Evolutionary conservation across 345 rosid species (phyloP).

Genomic region (Kernera saxatilis): DNA sequence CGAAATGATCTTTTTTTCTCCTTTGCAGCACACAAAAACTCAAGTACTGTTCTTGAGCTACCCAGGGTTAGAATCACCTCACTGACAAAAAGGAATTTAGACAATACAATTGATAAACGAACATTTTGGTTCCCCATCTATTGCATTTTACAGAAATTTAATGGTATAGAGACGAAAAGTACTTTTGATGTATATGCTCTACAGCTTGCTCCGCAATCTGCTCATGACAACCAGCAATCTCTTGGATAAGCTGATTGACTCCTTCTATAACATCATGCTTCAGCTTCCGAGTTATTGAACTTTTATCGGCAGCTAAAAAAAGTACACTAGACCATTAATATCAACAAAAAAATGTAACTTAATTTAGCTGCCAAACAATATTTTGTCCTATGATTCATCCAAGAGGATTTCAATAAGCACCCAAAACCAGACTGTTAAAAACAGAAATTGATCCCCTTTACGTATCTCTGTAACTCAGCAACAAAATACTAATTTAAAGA

Average conservation of each 20-base stretch:
- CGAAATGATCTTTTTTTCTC: constrained; percentile 95
- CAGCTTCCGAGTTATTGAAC: constrained; percentile 76
- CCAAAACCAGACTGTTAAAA: background rate
- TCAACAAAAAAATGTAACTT: background rate
- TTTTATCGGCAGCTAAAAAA: constrained; percentile 84
- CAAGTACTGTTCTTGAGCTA: constrained; percentile 91
- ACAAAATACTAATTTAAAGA: background rate
- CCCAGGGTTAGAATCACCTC: constrained; percentile 98
- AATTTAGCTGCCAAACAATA: background rate
- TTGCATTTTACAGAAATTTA: background rate
- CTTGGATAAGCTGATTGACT: constrained; percentile 87
- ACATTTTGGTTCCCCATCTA: background rate
- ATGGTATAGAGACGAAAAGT: constrained; percentile 20
- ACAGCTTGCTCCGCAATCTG: constrained; percentile 99
- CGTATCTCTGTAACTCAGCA: background rate
- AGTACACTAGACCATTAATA: constrained; percentile 23
- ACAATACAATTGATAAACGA: background rate
- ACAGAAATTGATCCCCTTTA: background rate
- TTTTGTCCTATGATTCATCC: background rate
- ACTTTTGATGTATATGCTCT: constrained; percentile 99
- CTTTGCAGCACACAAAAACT: constrained; percentile 95
- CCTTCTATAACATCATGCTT: constrained; percentile 98
- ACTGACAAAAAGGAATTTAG: constrained; percentile 39
- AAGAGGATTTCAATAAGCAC: background rate
- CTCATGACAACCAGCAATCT: constrained; percentile 85